These are phyloP conservation scores for Wickerhamomyces sp. DNA, from an alignment of 1,139 yeast genomes.

Conservation along the genomic window DNA sequence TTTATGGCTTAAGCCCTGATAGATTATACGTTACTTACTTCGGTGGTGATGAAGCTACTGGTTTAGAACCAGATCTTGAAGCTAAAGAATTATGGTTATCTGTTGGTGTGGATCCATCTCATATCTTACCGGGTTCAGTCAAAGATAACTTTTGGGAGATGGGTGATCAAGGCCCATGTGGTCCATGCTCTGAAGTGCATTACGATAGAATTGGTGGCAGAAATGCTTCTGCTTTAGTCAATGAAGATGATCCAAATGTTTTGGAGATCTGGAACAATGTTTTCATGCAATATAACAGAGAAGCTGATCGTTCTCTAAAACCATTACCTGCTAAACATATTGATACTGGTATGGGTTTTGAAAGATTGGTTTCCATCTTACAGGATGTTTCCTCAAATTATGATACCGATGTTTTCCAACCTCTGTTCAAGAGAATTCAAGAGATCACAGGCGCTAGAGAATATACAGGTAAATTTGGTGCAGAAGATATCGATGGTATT, in stretches of 20 bases:
- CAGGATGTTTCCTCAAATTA: conserved; percentile 90
- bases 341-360: conserved; percentile 99
- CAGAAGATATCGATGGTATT: conserved; percentile 86
- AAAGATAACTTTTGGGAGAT: conserved; percentile 98
- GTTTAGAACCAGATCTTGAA: conserved; percentile 91
- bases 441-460: conserved; percentile 91
- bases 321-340: conserved; percentile 89
- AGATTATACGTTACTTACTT: conserved; percentile 92
- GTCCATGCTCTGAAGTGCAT: conserved; percentile 97
- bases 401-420: conserved; percentile 94
- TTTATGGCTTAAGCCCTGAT: conserved; percentile 71
- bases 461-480: conserved; percentile 88
- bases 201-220: conserved; percentile 98
- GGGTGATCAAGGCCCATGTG: conserved; percentile 99
- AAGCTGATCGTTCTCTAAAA: conserved; percentile 75
- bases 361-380: conserved; percentile 88
- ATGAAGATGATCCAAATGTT: conserved; percentile 96
- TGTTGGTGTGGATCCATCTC: conserved; percentile 88
- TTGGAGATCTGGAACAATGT: conserved; percentile 97
- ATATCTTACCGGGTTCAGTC: conserved; percentile 85
- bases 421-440: conserved; percentile 78
- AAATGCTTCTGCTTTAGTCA: conserved; percentile 85
- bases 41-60: conserved; percentile 81
- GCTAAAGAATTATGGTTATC: conserved; percentile 83
- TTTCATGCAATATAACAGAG: conserved; percentile 94